These are phyloP conservation scores for Tuber melanosporum DNA, from an alignment of 495 filamentous ascomycete genomes.

Conservation along the genomic window DNA sequence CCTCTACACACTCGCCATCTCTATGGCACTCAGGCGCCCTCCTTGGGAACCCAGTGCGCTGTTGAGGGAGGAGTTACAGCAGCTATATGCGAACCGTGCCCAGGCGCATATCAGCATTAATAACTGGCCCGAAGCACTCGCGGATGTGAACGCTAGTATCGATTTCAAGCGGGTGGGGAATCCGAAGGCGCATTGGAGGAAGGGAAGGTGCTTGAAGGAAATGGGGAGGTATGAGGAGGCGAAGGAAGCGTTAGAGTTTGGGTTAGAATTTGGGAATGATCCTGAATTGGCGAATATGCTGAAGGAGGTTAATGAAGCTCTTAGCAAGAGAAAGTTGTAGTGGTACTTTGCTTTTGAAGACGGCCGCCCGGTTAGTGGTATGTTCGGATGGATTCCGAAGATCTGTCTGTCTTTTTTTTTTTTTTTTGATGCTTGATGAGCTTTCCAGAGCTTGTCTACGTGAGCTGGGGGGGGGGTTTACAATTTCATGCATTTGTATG, in stretches of 20 bases:
- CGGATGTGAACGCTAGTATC: constrained; percentile 82
- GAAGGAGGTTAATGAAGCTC: constrained; percentile 54
- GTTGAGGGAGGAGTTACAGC: constrained; percentile 73
- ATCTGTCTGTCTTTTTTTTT: background rate
- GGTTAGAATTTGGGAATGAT: constrained; percentile 71
- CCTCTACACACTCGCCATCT: constrained; percentile 72
- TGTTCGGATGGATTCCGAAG: background rate
- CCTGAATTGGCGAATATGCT: constrained; percentile 62
- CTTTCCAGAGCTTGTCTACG: background rate
- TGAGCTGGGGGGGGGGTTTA: background rate
- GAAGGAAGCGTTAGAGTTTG: constrained; percentile 61
- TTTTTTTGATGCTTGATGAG: background rate
- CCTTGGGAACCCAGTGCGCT: constrained; percentile 78
- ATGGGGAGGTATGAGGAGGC: constrained; percentile 87
- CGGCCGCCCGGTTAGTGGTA: background rate
- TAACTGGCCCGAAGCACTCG: constrained; percentile 71
- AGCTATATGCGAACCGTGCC: constrained; percentile 76
- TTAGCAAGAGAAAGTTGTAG: constrained; percentile 27
- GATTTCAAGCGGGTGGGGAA: constrained; percentile 81
- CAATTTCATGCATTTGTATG: background rate
- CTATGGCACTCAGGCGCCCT: constrained; percentile 78
- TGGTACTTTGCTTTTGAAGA: background rate
- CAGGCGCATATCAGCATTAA: constrained; percentile 77
- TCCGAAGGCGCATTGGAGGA: constrained; percentile 87
- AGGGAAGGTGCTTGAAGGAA: constrained; percentile 75